These are phyloP conservation scores for Marasmius fiardii DNA, from an alignment of 1,284 basidiomycete species.

Conservation along the genomic window DNA sequence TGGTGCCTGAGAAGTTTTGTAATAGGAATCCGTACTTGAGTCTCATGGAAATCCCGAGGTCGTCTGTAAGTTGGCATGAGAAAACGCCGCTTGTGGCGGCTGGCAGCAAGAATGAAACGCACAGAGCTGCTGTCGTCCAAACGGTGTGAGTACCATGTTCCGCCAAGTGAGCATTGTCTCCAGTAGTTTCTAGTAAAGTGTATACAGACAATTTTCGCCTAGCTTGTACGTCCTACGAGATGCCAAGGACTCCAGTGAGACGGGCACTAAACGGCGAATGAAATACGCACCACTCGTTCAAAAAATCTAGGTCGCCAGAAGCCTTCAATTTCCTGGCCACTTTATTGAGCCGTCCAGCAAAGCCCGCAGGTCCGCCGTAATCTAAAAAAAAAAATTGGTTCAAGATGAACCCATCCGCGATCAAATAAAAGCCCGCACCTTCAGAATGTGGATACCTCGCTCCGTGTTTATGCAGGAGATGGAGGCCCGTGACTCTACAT, in stretches of 20 bases:
- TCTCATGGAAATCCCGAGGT: constrained; percentile 69
- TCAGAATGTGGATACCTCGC: constrained; percentile 78
- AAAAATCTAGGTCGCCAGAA: constrained; percentile 61
- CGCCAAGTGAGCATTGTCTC: constrained; percentile 5
- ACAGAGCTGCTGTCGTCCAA: constrained; percentile 80
- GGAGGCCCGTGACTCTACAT: constrained; percentile 70
- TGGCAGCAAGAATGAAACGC: constrained; percentile 21
- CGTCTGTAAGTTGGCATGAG: constrained; percentile 38
- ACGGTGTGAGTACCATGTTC: constrained; percentile 65
- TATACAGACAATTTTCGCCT: constrained; percentile 63
- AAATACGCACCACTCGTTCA: constrained; percentile 66
- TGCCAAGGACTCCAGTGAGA: not conserved
- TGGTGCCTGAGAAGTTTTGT: constrained; percentile 73
- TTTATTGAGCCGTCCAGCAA: constrained; percentile 57
- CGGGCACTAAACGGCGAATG: not conserved
- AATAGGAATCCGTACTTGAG: constrained; percentile 81
- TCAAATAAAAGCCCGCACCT: constrained; percentile 37
- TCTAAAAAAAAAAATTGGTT: too few species aligned
- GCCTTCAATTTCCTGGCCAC: constrained; percentile 57
- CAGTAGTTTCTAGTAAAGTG: not conserved
- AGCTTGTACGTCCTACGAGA: constrained; percentile 77
- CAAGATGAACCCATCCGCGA: not conserved
- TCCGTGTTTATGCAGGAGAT: constrained; percentile 78
- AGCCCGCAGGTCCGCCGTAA: constrained; percentile 64
- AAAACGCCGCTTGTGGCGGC: constrained; percentile 4